Conservation (phyloP, 2,329 filamentous ascomycete genomes). For the Dendrostoma leiphaemia region DNA sequence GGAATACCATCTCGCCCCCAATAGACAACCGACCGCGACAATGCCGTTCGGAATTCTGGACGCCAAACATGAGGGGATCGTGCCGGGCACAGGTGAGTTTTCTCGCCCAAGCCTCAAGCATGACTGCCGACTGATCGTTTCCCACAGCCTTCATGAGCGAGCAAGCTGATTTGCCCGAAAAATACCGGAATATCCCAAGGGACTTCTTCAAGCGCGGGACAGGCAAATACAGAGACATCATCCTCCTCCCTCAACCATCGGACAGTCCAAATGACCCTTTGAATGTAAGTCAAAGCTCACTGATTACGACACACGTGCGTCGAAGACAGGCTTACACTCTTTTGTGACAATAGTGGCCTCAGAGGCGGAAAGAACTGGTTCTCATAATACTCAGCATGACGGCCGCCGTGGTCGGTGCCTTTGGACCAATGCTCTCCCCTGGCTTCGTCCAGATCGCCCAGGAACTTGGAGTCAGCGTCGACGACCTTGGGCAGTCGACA, state of each 20-base stretch:
- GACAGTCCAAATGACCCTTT: slow-evolving; percentile 48
- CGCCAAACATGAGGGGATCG: slow-evolving; percentile 40
- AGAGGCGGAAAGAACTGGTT: slow-evolving; percentile 40
- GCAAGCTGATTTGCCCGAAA: slow-evolving; percentile 42
- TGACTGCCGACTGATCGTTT: neutral
- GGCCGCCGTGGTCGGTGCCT: slow-evolving; percentile 47
- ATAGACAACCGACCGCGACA: too few relatives aligned
- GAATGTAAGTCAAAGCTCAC: slow-evolving; percentile 29
- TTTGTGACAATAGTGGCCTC: slow-evolving; percentile 36
- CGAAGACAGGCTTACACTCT: too few relatives aligned
- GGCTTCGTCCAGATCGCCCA: slow-evolving; percentile 45
- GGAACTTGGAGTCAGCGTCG: slow-evolving; percentile 41
- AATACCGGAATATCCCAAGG: slow-evolving; percentile 40
- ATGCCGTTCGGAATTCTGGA: slow-evolving; percentile 50
- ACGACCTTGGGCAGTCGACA: slow-evolving; percentile 41
- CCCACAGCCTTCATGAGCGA: slow-evolving; percentile 43
- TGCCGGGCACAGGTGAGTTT: slow-evolving; percentile 45
- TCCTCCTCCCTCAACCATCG: slow-evolving; percentile 43
- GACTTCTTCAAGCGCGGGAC: slow-evolving; percentile 38
- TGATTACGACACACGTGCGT: too few relatives aligned
- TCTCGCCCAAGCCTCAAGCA: too few relatives aligned
- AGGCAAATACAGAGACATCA: slow-evolving; percentile 26
- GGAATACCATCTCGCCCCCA: too few relatives aligned
- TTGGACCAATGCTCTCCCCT: slow-evolving; percentile 49
- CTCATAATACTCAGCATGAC: slow-evolving; percentile 43